Evolutionary conservation across 2,329 filamentous ascomycete genomes (phyloP), one percentile per base, ranked within the genome.

Genomic region (Colletotrichum sp.): DNA sequence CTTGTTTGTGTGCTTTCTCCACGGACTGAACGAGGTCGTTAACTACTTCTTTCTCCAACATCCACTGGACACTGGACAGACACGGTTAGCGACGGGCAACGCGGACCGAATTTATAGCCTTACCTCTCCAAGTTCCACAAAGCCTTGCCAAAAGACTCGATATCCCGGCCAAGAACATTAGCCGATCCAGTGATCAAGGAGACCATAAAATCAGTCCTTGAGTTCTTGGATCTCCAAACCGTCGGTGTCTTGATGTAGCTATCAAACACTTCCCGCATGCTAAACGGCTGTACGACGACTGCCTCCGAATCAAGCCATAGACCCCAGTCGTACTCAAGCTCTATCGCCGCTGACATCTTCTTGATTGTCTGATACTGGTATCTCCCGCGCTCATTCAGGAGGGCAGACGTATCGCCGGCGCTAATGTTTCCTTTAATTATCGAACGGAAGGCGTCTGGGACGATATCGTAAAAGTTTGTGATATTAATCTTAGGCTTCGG

Each of bases 351-450:
- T 7, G 63, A 39, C 44, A 76, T 4, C 32, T 76, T 76, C 36
- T 76, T 76, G 24, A 76, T 68, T 9, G 73, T 64, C 15, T 76
- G 73, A 15, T 76, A 76, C n/a, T 72, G 39, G 26, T 15, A 69
- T 28, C 64, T 76, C 5, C 73, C 73, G 5, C 44, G 69, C 15
- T 65, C 69, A 15, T 15, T 10, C 5, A 76, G 57, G 4, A 76
- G n/a, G 7, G 69, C 69, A 5, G 73, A 76, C 4, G 69, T 76
- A 9, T 76, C 64, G 5, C 18, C 21, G 13, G n/a, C 12, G 7
- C 57, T 72, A 8, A 76, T 49, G 0, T 60, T 52, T 2, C 64
- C 73, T 3, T 15, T 26, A 2, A 16, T 30, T 7, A 57, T 30
- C 10, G 55, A 26, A 9, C 44, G 69, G 26, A 76, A 64, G 9